phyloP scores from a whole-genome alignment of 2,329 filamentous ascomycete genomes.

The Paraconiothyrium sp. region DNA sequence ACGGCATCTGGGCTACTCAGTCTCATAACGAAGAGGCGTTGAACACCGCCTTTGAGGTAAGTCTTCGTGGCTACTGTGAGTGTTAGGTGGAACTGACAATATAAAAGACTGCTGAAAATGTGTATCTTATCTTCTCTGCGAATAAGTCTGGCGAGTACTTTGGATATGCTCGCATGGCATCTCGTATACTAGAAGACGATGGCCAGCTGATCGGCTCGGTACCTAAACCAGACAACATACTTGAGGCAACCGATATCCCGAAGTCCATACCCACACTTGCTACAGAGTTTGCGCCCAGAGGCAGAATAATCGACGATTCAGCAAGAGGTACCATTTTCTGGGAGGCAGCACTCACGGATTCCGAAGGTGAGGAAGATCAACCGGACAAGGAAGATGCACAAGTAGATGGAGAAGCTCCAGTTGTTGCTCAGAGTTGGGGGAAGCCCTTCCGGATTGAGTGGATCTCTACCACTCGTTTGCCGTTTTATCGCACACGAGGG shows the following conservation, averaged over 20 bases:
- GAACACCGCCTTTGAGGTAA: conserved; percentile 83
- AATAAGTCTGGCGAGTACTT: conserved; percentile 99
- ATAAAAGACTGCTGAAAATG: conserved; percentile 76
- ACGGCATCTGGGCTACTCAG: conserved; percentile 92
- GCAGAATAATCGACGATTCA: conserved; percentile 90
- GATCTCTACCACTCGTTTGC: conserved; percentile 82
- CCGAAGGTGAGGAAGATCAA: conserved; percentile 60
- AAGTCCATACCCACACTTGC: conserved; percentile 82
- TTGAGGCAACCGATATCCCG: conserved; percentile 71
- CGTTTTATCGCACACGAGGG: conserved; percentile 88
- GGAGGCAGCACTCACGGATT: conserved; percentile 77
- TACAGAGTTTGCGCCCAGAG: conserved; percentile 79
- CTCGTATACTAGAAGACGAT: conserved; percentile 81
- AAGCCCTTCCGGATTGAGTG: conserved; percentile 93
- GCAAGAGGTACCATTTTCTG: conserved; percentile 96
- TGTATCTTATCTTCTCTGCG: conserved; percentile 93
- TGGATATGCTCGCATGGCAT: conserved; percentile 91
- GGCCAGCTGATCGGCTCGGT: conserved; percentile 57
- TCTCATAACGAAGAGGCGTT: conserved; percentile 88
- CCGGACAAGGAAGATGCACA: conserved; percentile 46
- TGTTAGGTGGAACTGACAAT: conserved; percentile 25
- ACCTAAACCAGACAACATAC: conserved; percentile 66
- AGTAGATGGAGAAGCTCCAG: conserved; percentile 52
- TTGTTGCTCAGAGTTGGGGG: conserved; percentile 74
- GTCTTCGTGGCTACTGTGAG: conserved; percentile 25